Evolutionary conservation across 2,329 filamentous ascomycete genomes (phyloP), one percentile per base, ranked within the genome.

Genomic region (Fusarium humuli): DNA sequence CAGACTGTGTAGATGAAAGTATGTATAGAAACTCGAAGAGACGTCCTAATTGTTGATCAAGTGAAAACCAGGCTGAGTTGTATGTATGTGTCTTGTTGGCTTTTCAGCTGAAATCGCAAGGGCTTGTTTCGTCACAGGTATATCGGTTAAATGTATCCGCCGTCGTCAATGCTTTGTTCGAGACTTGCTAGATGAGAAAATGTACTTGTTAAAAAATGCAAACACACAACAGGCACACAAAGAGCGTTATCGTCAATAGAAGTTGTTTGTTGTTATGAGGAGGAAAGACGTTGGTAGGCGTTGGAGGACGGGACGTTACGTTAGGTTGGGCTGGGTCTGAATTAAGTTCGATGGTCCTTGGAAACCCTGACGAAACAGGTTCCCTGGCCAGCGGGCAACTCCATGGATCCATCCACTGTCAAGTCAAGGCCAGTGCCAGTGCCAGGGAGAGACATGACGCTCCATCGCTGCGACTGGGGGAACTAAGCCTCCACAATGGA

Each of bases 331-430:
- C 32, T 46, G 53, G 56, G 64, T 50, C 52, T 55, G 60, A 53
- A 62, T 54, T 56, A 57, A 71, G 61, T 69, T 69, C 46, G 48
- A 64, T 49, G 59, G 50, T 48, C 40, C 63, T 55, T 67, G 48
- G 65, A 52, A 71, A 61, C 65, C 69, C 61, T 69, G 69, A 72
- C 69, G 69, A 71, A 72, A 71, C 61, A 72, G 69, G 69, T 72
- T 72, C 65, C 69, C 65, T 71, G 46, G 65, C 63, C 65, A 69
- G 64, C 65, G 37, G 49, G 40, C n/a, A 45, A 20, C 46, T 67
- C 44, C 57, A 42, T 56, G 57, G 57, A 37, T 37, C 34, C 34
- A 37, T 37, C 34, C 34, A 37, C 54, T 46, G 32, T 40, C 46
- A n/a, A 37, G 32, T 40, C 46, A n/a, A 37, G 34, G 34, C 16